A percentile compares a stretch with the other conserved stretches of the same genome.
Evolutionary conservation across 1,284 basidiomycete species (phyloP).

Genomic region (Leccinum fallax): DNA sequence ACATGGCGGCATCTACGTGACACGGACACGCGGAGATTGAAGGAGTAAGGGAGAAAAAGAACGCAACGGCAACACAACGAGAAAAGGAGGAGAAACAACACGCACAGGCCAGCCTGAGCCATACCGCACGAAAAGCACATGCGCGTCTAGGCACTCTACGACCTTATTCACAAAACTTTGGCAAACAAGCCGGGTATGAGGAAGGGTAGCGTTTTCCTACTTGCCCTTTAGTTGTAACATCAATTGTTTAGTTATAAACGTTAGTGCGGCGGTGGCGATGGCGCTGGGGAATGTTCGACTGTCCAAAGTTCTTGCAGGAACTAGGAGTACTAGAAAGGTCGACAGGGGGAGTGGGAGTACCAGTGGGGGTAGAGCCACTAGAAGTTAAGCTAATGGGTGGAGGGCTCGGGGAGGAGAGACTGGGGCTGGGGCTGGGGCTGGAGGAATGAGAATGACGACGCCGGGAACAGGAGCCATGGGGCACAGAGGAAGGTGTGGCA

Average conservation of each 20-base stretch:
- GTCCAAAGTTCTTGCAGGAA: background rate
- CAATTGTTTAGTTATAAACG: slow-evolving; percentile 7
- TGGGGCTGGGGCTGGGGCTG: background rate
- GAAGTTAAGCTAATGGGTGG: background rate
- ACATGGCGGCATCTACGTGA: background rate
- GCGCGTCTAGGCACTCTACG: background rate
- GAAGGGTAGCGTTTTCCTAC: background rate
- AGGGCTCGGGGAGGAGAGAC: background rate
- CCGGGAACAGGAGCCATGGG: background rate
- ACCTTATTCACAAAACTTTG: background rate
- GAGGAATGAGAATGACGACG: slow-evolving; percentile 4
- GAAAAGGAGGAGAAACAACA: background rate
- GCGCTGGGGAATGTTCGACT: background rate
- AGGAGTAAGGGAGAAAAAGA: background rate
- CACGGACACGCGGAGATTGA: slow-evolving; percentile 2
- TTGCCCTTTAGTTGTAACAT: background rate
- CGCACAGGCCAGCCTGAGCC: slow-evolving; percentile 1
- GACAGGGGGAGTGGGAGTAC: background rate
- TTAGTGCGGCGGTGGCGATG: slow-evolving; percentile 13
- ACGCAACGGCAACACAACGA: background rate
- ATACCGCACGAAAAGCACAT: background rate
- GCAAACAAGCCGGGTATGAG: background rate
- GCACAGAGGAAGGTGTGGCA: background rate
- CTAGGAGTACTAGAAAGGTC: background rate
- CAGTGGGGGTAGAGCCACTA: background rate